phyloP scores from a whole-genome alignment of 164 flowering plant species.

The grape (Vitis vinifera) region ASM3070453v1 NC_081815.1:19056001-19056500 shows the following conservation, averaged over 20 bases:
- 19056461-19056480: constrained; percentile 75
- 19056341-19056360: constrained; percentile 90
- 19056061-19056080: constrained; percentile 73
- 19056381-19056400: constrained; percentile 61
- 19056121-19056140: constrained; percentile 51
- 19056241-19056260: constrained; percentile 53
- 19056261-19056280: constrained; percentile 86
- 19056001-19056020: constrained; percentile 78
- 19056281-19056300: constrained; percentile 95
- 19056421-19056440: constrained; percentile 86
- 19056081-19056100: constrained; percentile 47
- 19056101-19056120: constrained; percentile 56
- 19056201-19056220: constrained; percentile 54
- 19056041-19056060: constrained; percentile 71
- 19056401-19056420: constrained; percentile 74
- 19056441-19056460: constrained; percentile 71
- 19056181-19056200: constrained; percentile 41
- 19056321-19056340: constrained; percentile 71
- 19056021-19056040: constrained; percentile 75
- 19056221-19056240: constrained; percentile 53
- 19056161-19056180: constrained; percentile 49
- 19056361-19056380: constrained; percentile 94
- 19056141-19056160: constrained; percentile 32
- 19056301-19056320: constrained; percentile 92
- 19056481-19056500: constrained; percentile 79